Evolutionary conservation across 352 stramenopile species (phyloP), one percentile per base, ranked within the genome.

Genomic region (Bremia lactucae): DNA sequence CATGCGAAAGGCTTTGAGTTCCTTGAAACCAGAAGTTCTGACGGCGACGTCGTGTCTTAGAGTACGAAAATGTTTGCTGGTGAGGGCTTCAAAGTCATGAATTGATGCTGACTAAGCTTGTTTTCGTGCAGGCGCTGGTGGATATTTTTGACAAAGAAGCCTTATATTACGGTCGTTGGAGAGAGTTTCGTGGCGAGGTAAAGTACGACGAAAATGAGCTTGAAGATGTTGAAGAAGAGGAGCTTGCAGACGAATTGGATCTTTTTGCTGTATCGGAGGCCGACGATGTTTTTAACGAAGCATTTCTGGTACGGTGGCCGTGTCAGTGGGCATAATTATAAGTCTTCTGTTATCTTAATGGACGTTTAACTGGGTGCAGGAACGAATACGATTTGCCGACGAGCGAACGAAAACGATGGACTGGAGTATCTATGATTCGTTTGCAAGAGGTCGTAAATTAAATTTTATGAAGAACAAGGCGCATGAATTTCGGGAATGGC

Each of bases 381-480:
- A 89, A 38, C 79, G 79, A 42, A 92, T 89, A 59, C 65, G 67
- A 14, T 92, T 92, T 43, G 79, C 79, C 1, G 79, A 92, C 48
- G 72, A 89, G 49, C 74, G 79, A 19, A 92, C 79, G 8, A 73
- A 82, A 14, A 55, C 44, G 28, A 92, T 92, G 79, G 76, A 92
- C 38, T 86, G 74, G 71, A 72, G 63, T 11, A 81, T 80, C 28
- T 92, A 92, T 57, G 71, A 88, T 29, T 49, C 70, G 23, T 92
- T 92, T 43, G 74, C 79, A 22, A 75, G 64, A 46, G 73, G 77
- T 11, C 74, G 79, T 25, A 87, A 86, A 22, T 55, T 80, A 23
- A 92, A 92, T 44, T 92, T 91, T 36, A 87, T 89, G 74, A 77
- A 64, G 45, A 74, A 77, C 46, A 82, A 82, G 31, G 71, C 59